Conservation (phyloP, 805 yeast genomes). For the Hanseniaspora pseudoguilliermondii region DNA sequence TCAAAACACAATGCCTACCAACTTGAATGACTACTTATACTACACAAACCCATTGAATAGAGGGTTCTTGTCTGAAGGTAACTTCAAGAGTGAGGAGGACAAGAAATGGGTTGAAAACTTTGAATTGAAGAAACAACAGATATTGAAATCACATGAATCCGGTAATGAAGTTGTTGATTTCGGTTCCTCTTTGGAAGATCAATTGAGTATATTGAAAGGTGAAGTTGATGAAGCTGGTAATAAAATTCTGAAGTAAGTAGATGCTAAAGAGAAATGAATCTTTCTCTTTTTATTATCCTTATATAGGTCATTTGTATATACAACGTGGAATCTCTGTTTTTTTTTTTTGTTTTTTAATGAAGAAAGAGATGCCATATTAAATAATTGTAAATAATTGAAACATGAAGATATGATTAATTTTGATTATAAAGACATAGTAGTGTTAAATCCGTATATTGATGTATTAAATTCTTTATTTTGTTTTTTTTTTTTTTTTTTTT, state of each 20-base stretch:
- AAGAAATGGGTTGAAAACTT: constrained; percentile 17
- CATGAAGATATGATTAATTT: too few species aligned
- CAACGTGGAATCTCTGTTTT: neutral
- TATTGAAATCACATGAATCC: neutral
- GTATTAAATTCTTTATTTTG: too few species aligned
- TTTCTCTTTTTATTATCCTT: neutral
- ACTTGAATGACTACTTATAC: constrained; percentile 63
- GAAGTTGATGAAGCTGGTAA: constrained; percentile 9
- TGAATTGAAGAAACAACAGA: neutral
- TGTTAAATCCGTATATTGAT: too few species aligned
- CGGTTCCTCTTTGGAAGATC: constrained; percentile 9
- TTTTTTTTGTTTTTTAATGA: too few species aligned
- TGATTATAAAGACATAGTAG: too few species aligned
- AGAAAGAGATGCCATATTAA: too few species aligned
- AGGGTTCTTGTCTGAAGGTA: constrained; percentile 52
- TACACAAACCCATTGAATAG: constrained; percentile 59
- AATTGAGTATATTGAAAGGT: constrained; percentile 5
- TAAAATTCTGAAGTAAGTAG: neutral
- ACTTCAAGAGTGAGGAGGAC: constrained; percentile 21
- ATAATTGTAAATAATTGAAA: too few species aligned
- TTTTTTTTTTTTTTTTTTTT: too few species aligned
- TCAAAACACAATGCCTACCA: constrained; percentile 71
- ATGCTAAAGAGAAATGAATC: too few species aligned
- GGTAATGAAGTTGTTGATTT: constrained; percentile 1
- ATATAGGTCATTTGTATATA: neutral